Conservation (phyloP, 371 early-diverging fungal species). For the Saksenaea oblongispora region DNA sequence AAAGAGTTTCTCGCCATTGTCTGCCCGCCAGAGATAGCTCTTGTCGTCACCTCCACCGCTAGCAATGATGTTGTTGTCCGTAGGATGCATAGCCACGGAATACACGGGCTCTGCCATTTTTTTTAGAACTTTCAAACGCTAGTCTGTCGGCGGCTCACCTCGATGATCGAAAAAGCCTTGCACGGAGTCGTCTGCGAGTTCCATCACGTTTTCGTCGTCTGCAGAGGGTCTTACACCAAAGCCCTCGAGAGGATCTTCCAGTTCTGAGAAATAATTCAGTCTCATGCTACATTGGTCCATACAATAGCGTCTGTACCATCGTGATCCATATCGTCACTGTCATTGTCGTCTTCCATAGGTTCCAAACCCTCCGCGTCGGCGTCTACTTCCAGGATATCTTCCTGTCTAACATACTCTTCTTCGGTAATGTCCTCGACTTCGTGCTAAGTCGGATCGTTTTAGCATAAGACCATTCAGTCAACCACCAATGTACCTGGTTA, state of each 20-base stretch:
- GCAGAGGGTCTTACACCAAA: conserved; percentile 40
- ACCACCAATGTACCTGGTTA: not conserved
- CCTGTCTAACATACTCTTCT: conserved; percentile 24
- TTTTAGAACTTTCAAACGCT: not conserved
- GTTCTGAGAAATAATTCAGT: not conserved
- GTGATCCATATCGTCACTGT: conserved; percentile 8
- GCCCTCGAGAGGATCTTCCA: conserved; percentile 25
- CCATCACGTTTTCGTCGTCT: conserved; percentile 61
- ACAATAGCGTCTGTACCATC: not conserved
- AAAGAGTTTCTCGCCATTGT: conserved; percentile 76
- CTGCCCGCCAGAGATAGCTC: conserved; percentile 86
- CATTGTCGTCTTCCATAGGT: conserved; percentile 23
- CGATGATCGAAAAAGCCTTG: conserved; percentile 93
- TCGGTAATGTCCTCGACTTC: conserved; percentile 18
- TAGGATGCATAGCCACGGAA: conserved; percentile 83
- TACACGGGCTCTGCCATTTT: conserved; percentile 82
- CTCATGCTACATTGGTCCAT: not conserved
- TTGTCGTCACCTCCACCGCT: conserved; percentile 95
- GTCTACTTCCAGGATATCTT: conserved; percentile 22
- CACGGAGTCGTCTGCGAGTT: conserved; percentile 85
- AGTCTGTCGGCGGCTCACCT: conserved; percentile 38
- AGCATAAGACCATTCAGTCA: not conserved
- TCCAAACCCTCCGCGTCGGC: conserved; percentile 10
- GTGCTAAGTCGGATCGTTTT: not conserved
- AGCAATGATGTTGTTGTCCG: conserved; percentile 60